These are phyloP conservation scores for Hypseocharis bilobata DNA, from an alignment of 441 rosid genomes.

Conservation along the genomic window DNA sequence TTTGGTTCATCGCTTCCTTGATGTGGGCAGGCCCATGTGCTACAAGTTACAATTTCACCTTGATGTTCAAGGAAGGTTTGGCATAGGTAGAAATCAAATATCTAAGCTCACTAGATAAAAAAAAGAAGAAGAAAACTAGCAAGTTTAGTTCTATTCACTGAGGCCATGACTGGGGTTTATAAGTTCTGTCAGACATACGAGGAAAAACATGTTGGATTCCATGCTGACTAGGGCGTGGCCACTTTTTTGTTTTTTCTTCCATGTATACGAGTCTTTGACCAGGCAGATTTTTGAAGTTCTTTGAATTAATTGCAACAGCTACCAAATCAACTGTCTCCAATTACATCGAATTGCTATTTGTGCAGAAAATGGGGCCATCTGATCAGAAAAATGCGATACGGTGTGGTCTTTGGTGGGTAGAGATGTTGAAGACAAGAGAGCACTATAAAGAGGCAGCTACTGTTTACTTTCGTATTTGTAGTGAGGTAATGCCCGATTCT, in stretches of 20 bases:
- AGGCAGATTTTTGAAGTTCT: background rate
- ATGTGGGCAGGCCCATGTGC: background rate
- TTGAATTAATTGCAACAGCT: background rate
- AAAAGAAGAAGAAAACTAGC: background rate
- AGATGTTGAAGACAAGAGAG: slow-evolving; percentile 81
- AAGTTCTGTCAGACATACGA: background rate
- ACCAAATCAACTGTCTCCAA: slow-evolving; percentile 1
- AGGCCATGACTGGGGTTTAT: background rate
- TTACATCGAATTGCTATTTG: slow-evolving; percentile 9
- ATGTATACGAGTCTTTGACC: background rate
- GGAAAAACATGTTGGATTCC: background rate
- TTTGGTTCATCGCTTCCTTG: background rate
- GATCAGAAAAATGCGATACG: slow-evolving; percentile 80
- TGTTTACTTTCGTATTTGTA: slow-evolving; percentile 85
- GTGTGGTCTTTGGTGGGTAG: slow-evolving; percentile 99
- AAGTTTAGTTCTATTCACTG: background rate
- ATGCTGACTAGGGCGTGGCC: background rate
- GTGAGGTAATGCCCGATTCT: slow-evolving; percentile 56
- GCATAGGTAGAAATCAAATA: slow-evolving; percentile 4
- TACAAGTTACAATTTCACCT: background rate
- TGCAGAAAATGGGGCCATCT: slow-evolving; percentile 71
- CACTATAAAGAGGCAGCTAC: slow-evolving; percentile 87
- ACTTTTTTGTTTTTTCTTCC: slow-evolving; percentile 3
- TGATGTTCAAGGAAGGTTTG: background rate
- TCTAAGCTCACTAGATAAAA: background rate